Conservation (phyloP, 2,329 filamentous ascomycete species). For the Botrytis hyacinthi region DNA sequence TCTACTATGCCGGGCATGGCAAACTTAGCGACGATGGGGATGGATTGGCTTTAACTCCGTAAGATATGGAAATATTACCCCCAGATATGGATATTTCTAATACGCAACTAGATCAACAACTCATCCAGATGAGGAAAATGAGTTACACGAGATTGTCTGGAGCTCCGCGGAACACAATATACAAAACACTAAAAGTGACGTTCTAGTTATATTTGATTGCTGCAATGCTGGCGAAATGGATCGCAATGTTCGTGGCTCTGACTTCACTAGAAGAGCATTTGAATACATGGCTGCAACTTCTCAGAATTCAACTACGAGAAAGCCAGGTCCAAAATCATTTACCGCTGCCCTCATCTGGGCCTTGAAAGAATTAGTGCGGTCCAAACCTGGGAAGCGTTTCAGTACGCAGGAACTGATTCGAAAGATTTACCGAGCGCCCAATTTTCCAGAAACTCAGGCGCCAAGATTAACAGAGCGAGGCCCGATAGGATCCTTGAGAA, state of each 20-base stretch:
- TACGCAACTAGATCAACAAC: neutral
- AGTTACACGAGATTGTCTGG: slow-evolving; percentile 7
- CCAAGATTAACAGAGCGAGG: slow-evolving; percentile 11
- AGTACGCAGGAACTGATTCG: neutral
- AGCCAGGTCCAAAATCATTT: slow-evolving; percentile 15
- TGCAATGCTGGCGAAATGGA: slow-evolving; percentile 26
- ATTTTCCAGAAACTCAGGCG: slow-evolving; percentile 22
- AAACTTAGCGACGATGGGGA: neutral
- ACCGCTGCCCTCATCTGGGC: slow-evolving; percentile 12
- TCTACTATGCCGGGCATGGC: slow-evolving; percentile 16
- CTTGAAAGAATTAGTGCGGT: neutral
- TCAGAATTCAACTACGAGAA: slow-evolving; percentile 22
- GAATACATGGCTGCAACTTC: slow-evolving; percentile 26
- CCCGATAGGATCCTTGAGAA: neutral
- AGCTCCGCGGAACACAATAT: slow-evolving; percentile 7
- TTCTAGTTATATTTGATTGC: slow-evolving; percentile 29
- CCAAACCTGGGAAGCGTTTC: neutral
- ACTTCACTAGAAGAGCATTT: slow-evolving; percentile 22
- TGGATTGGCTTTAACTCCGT: neutral
- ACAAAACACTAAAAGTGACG: slow-evolving; percentile 20
- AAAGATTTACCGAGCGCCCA: slow-evolving; percentile 20
- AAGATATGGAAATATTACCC: neutral
- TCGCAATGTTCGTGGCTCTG: neutral
- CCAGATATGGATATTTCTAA: neutral
- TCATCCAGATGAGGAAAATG: neutral